Evolutionary conservation across 768 basidiomycete species (phyloP), one percentile per base, ranked within the genome.

Genomic region (Coprinopsis sp.): DNA sequence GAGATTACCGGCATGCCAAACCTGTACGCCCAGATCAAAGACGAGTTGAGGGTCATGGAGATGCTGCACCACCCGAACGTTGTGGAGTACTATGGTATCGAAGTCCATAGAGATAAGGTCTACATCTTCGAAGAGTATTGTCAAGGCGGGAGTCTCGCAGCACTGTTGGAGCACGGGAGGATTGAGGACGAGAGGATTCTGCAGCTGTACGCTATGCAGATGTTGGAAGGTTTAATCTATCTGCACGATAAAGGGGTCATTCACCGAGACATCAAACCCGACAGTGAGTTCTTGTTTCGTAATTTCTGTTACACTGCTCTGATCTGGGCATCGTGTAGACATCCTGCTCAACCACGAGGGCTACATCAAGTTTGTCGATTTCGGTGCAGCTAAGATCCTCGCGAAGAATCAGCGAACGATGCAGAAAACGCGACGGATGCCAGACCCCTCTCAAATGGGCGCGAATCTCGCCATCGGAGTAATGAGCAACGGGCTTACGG

Each of bases 71-170:
- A 99, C 66, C 91, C 91, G 19, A 98, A 98, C 58, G 88, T 98
- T 33, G 96, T 98, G 42, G 93, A 97, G 65, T 99, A 97, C 64
- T 96, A 96, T 58, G 96, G 96, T 24, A 94, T 99, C 55, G 96
- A 99, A 66, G 95, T 98, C 2, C 95, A 97, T 63, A 87, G 95
- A 12, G 95, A 97, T 70, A 93, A 94, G 67, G 92, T 98, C 14
- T 98, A 95, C 68, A 97, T 98, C 51, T 98, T 98, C 63, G 94
- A 98, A 65, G 95, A 98, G 66, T 99, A 87, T 63, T 99, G 96
- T 62, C 88, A 94, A 57, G 93, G 93, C 30, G 96, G 96, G 6
- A 95, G 92, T 64, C 65, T 99, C 50, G 91, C 87, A 1, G 77
- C 87, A 19, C 66, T 96, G 34, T 68, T 97, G 49, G 94, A 95